Evolutionary conservation across 169 alveolate genomes (phyloP).

Genomic region (Perkinsus marinus): DNA sequence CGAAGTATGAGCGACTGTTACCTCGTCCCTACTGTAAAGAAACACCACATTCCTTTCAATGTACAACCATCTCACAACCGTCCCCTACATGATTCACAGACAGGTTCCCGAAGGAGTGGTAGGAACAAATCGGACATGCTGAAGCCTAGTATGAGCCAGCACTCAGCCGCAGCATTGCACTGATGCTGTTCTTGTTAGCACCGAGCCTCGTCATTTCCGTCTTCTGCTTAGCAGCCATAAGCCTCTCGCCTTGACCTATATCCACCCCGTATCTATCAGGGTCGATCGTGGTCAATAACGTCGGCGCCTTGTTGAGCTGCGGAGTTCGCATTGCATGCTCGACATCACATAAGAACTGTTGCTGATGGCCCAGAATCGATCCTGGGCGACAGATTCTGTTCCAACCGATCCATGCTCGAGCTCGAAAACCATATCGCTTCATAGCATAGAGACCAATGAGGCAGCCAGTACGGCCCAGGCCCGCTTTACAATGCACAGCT

Average conservation of each 20-base stretch:
- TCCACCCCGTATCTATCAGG: constrained; percentile 20
- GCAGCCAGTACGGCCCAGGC: constrained; percentile 81
- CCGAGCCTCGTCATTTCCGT: too few relatives aligned
- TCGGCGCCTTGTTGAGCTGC: not conserved
- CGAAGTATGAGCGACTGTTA: too few relatives aligned
- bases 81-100: too few relatives aligned
- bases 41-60: too few relatives aligned
- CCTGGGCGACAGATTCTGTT: constrained; percentile 65
- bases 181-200: too few relatives aligned
- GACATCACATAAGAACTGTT: constrained; percentile 39
- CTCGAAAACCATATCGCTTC: constrained; percentile 63
- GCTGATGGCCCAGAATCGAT: constrained; percentile 75
- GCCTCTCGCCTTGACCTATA: constrained; percentile 52
- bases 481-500: constrained; percentile 87
- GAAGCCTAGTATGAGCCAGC: too few relatives aligned
- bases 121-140: too few relatives aligned
- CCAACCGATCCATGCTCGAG: constrained; percentile 77
- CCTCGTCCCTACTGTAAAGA: too few relatives aligned
- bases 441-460: constrained; percentile 69
- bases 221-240: constrained; percentile 32
- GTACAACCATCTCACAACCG: too few relatives aligned
- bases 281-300: not conserved
- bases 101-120: too few relatives aligned
- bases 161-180: too few relatives aligned
- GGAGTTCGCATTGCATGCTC: not conserved